Base-by-base conservation (phyloP, 225 moss, liverwort and hornwort genomes). In the Thuidium tamariscinum region DNA sequence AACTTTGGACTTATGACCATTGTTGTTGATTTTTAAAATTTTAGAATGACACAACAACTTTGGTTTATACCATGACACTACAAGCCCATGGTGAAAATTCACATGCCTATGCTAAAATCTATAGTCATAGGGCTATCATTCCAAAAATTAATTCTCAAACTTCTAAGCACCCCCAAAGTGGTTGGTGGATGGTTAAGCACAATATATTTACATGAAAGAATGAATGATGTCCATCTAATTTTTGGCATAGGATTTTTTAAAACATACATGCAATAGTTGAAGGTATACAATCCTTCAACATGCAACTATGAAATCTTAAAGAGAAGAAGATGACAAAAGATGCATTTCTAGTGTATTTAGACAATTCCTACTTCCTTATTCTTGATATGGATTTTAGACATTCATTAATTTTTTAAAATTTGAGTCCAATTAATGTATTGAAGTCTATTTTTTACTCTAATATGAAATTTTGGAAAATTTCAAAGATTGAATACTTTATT, bases 161-260 rank as follows among this genome's bases (percentile, higher is more conserved):
- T 0, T 36, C 0, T 36, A 2, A 65, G n/a, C 18, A 34, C 9
- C 0, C 32, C 9, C 2, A 17, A 63, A 63, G 9, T 63, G 5
- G 17, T 34, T 16, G 34, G 9, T 32, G 0, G 2, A 63, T 17
- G 17, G 34, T 63, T 4, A 34, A 63, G 4, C 4, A 34, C 34
- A 34, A 20, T 65, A 5, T 0, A 0, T 11, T n/a, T 3, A 19
- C 5, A 65, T 0, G 19, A 0, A n/a, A 65, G 1, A 65, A 65
- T 65, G 5, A 6, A 65, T 65, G 34, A 19, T 65, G 34, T 34
- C 34, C 10, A 64, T 18, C n/a, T 18, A 34, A 62, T 16, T 34
- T 64, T 18, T 5, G 4, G 2, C 9, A 10, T 34, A 34, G 2
- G n/a, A 0, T 10, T 64, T 5, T 5, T 64, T 64, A 8, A 34